Conservation (phyloP, 176 grass and related monocot genomes). For the Eragrostis nindensis region DNA sequence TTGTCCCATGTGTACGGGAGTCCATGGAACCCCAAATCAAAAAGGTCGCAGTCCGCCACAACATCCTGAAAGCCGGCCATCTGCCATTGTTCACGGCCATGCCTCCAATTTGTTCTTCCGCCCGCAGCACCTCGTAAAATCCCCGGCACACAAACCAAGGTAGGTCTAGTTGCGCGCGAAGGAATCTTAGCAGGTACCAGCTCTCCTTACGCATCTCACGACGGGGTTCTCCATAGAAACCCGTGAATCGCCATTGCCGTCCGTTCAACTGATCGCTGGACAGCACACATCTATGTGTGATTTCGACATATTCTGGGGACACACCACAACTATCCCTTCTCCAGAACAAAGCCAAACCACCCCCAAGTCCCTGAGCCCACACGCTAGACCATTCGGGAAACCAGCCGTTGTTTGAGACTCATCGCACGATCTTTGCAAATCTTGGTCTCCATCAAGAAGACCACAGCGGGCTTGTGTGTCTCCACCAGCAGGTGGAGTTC, state of each 20-base stretch:
- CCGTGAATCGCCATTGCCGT: not conserved
- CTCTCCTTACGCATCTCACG: not conserved
- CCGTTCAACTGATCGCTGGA: not conserved
- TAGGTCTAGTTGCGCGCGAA: rapidly evolving
- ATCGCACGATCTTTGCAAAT: not conserved
- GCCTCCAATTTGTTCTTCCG: not conserved
- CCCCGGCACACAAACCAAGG: not conserved
- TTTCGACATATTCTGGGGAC: not conserved
- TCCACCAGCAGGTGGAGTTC: not conserved
- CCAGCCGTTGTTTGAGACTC: not conserved
- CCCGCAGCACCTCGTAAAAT: not conserved
- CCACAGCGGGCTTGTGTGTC: not conserved
- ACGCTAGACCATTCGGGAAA: not conserved
- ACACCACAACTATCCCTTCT: not conserved
- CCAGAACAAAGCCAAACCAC: not conserved
- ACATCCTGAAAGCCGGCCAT: too few relatives aligned
- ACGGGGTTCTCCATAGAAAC: not conserved
- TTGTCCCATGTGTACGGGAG: too few relatives aligned
- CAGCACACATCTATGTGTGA: not conserved
- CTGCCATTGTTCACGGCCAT: not conserved
- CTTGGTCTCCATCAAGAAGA: not conserved
- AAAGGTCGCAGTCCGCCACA: too few relatives aligned
- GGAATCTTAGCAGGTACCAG: not conserved
- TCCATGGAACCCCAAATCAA: too few relatives aligned
- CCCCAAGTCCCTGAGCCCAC: not conserved